Base-by-base conservation (phyloP, 2,329 filamentous ascomycete genomes). In the Calonectria multiphialidica region DNA sequence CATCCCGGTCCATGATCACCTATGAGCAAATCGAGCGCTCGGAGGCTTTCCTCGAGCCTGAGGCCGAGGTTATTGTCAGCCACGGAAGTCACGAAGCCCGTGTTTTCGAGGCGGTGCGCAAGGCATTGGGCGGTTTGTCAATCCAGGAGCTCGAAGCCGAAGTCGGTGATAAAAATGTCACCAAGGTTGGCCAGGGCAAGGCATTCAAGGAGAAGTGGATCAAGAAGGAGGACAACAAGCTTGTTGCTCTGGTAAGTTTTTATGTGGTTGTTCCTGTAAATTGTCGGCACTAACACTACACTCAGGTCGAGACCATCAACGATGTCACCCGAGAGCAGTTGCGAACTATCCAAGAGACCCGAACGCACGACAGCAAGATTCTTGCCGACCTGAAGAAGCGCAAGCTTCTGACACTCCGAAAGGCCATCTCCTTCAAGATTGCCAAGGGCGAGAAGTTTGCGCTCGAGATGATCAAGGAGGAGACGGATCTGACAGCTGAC, bases 401-500 rank as follows among this genome's bases (percentile, higher is more conserved):
- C 81, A 98, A 98, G 87, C 90, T 99, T 62, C 89, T 98, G 75
- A 93, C 90, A 76, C 88, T 95, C 81, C 92, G 95, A 78, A 98
- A 98, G 87, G 90, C 94, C 71, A 93, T 98, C 79, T 92, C 88
- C 83, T 99, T 97, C 89, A 93, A 90, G 77, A 92, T 98, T 72
- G 87, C 87, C 72, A 98, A 98, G 87, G 97, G 95, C 0, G 86
- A 92, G 72, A 98, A 98, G 84, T 99, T 95, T 82, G 94, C 95
- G 50, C 90, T 94, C 61, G 93, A 98, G 84, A 94, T 98, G 76
- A 89, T 93, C 55, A 95, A 97, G 84, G 96, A 98, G 86, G 95
- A 97, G 85, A 98, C 97, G 50, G 97, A 99, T 82, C 87, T 99
- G 81, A 98, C 97, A 13, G 93, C 92, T 65, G 97, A 99, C 70